Base-by-base conservation (phyloP, 1,284 basidiomycete species). In the Sporisorium sorghi region DNA sequence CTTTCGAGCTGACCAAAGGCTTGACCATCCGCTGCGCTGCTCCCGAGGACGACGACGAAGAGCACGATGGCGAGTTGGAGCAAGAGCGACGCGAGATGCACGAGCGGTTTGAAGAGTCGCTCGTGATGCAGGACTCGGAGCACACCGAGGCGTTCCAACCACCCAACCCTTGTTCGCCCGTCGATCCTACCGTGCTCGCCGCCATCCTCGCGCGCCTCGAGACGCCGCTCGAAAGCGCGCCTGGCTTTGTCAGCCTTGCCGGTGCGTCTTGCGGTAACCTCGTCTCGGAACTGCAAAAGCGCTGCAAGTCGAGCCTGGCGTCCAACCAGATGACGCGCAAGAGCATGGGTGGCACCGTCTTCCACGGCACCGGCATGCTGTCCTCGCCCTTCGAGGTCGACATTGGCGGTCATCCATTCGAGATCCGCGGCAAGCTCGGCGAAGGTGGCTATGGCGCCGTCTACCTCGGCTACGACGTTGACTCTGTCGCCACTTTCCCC, bases 381-480 rank as follows among this genome's bases (percentile, higher is more conserved):
- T 50, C 59, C 0, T 52, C 55, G 14, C 54, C 62, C 17, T 76
- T 73, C 48, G 40, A 24, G 11, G 49, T 70, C 19, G 33, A 55
- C 14, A 58, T 76, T 44, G 66, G 67, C 40, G 58, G 61, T n/a
- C 21, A 53, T 32, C 33, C 43, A 7, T 72, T 59, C 40, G 73
- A 78, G 49, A 73, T 98, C 10, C 86, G 87, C 6, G 91, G 91
- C 71, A 98, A 98, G 85, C 88, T 99, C 23, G 97, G 97, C 6
- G 96, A 99, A 86, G 97, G 97, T 7, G 94, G 94, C 0, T 99
- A 94, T 79, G 97, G 96, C 0, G 90, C 92, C 3, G 97, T 99
- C 11, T 99, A 97, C 86, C 89, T 84, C 7, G 93, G 91, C 5
- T 83, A 86, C 33, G 87, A 88, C 59, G 65, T 86, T 10, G 81